Percentiles rank a stretch among this genome's conserved stretches.
Conservation (phyloP, 2,329 filamentous ascomycete species). For the Westerdykella ornata region DNA sequence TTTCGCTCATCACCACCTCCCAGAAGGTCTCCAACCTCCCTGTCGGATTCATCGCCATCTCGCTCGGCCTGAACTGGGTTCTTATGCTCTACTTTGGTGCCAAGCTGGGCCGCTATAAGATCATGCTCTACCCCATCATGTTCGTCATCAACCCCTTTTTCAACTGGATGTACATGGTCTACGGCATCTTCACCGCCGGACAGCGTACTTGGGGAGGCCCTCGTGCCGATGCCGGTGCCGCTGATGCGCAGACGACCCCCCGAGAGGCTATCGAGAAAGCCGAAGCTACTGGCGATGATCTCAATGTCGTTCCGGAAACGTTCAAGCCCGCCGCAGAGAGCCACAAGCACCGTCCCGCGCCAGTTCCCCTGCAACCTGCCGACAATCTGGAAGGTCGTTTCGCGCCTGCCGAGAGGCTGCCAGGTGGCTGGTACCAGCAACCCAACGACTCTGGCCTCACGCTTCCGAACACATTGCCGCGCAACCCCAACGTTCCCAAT, state of each 20-base stretch:
- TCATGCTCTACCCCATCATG: slow-evolving; percentile 93
- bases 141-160: slow-evolving; percentile 93
- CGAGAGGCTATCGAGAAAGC: slow-evolving; percentile 80
- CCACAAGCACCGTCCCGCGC: slow-evolving; percentile 42
- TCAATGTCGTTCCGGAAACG: slow-evolving; percentile 82
- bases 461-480: slow-evolving; percentile 44
- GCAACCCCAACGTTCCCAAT: slow-evolving; percentile 42
- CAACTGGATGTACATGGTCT: slow-evolving; percentile 98
- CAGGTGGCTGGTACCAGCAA: slow-evolving; percentile 64
- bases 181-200: slow-evolving; percentile 89
- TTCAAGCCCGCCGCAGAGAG: slow-evolving; percentile 58
- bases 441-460: slow-evolving; percentile 60
- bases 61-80: slow-evolving; percentile 84
- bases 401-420: slow-evolving; percentile 59
- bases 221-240: slow-evolving; percentile 76
- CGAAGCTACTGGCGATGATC: slow-evolving; percentile 71
- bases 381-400: slow-evolving; percentile 73
- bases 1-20: slow-evolving; percentile 78
- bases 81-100: slow-evolving; percentile 95
- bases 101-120: slow-evolving; percentile 82
- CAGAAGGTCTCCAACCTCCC: slow-evolving; percentile 73
- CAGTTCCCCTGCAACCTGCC: slow-evolving; percentile 64
- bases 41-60: slow-evolving; percentile 88
- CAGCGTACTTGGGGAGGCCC: slow-evolving; percentile 95
- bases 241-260: slow-evolving; percentile 67